Conservation (phyloP, 306 rosid genomes). For the Lathyrus sativus region DNA sequence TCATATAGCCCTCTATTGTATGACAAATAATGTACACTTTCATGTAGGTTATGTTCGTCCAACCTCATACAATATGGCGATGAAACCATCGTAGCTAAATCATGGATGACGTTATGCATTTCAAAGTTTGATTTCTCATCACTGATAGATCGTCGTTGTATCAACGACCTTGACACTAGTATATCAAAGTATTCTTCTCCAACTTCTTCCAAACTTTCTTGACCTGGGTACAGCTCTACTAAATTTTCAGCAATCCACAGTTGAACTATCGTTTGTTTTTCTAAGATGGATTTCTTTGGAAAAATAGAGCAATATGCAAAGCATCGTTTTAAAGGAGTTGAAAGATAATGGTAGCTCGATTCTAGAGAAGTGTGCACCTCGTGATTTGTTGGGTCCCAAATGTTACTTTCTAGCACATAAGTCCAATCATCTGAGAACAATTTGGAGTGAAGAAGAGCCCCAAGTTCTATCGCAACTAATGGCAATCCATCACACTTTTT, state of each 20-base stretch:
- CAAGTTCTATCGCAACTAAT: constrained; percentile 43
- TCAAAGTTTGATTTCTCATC: background rate
- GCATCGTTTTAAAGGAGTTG: background rate
- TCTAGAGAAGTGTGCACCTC: background rate
- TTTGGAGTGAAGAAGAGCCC: background rate
- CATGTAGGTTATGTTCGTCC: background rate
- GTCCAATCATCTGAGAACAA: background rate
- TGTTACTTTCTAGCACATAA: background rate
- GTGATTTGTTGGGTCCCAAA: background rate
- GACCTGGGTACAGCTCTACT: background rate
- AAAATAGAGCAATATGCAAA: background rate
- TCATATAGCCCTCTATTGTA: constrained; percentile 2
- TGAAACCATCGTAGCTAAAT: background rate
- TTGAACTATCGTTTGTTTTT: background rate
- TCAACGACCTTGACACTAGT: constrained; percentile 3
- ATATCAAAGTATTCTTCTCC: background rate
- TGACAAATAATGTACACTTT: constrained; percentile 19
- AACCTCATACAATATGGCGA: background rate
- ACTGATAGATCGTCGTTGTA: background rate
- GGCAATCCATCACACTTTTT: constrained; percentile 49
- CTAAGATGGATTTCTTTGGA: background rate
- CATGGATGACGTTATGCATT: constrained; percentile 4
- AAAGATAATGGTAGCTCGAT: background rate
- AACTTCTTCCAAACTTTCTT: background rate
- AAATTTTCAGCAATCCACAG: background rate